Conservation (phyloP, 2,329 filamentous ascomycete genomes). For the Aspergillus pseudoviridinutans region DNA sequence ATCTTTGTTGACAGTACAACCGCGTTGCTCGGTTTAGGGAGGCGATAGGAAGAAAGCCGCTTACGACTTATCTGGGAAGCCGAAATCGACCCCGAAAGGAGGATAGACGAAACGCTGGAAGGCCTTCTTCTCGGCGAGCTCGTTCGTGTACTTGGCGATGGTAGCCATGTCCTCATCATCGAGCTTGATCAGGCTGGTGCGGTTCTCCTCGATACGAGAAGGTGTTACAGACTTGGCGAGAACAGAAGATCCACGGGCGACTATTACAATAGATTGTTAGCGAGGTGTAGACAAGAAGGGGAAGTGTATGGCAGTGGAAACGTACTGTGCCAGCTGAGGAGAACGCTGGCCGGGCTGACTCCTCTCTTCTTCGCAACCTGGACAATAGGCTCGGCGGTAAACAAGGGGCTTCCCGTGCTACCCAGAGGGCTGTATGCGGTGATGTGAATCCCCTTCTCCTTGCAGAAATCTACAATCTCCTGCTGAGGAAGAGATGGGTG, state of each 20-base stretch:
- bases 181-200: constrained; percentile 34
- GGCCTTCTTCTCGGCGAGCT: constrained; percentile 28
- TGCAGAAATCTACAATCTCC: constrained; percentile 50
- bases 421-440: constrained; percentile 49
- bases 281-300: not conserved
- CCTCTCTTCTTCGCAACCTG: constrained; percentile 39
- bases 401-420: constrained; percentile 41
- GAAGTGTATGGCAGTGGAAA: not conserved
- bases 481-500: constrained; percentile 65
- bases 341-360: constrained; percentile 36
- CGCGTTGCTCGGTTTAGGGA: not conserved
- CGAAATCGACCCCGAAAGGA: constrained; percentile 64
- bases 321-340: constrained; percentile 44
- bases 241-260: constrained; percentile 38
- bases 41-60: not conserved
- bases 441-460: constrained; percentile 48
- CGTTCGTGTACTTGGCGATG: constrained; percentile 35
- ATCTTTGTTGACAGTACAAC: not conserved
- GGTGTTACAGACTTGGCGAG: constrained; percentile 42
- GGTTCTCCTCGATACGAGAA: constrained; percentile 39
- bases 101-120: constrained; percentile 59
- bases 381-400: constrained; percentile 40
- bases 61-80: constrained; percentile 63
- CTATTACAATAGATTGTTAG: constrained; percentile 14
- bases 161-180: constrained; percentile 35